Percentiles rank a stretch among this genome's conserved stretches.
Conservation (phyloP, 257 asterid species). For the Solanum arcanum region DNA sequence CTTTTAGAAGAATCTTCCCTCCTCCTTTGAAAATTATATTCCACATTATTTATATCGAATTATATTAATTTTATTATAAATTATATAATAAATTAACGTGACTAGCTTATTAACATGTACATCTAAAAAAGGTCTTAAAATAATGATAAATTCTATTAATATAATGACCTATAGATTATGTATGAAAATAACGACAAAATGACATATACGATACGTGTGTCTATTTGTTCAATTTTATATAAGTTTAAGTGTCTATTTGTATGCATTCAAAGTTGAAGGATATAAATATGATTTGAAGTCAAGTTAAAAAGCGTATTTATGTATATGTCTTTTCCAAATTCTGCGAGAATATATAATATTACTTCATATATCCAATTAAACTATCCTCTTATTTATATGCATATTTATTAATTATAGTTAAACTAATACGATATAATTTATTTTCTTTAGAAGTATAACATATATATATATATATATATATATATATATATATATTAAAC, state of each 20-base stretch:
- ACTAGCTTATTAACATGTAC: background rate
- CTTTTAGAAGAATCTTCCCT: background rate
- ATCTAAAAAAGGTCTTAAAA: too few relatives aligned
- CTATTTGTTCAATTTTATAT: too few relatives aligned
- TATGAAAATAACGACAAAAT: too few relatives aligned
- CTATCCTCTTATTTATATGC: background rate
- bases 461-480: background rate
- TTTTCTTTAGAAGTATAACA: background rate
- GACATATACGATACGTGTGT: accelerated
- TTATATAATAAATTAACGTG: background rate
- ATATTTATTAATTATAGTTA: too few relatives aligned
- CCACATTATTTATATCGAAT: background rate
- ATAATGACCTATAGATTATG: too few relatives aligned
- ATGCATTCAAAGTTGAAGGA: accelerated
- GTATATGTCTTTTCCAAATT: too few relatives aligned
- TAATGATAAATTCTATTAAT: accelerated
- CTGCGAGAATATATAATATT: too few relatives aligned
- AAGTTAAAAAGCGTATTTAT: too few relatives aligned
- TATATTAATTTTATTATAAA: background rate
- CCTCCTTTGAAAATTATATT: background rate
- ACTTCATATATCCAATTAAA: too few relatives aligned
- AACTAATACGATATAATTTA: too few relatives aligned
- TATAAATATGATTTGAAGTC: too few relatives aligned
- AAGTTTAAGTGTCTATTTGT: too few relatives aligned
- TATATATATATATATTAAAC: background rate